phyloP scores from a whole-genome alignment of 495 filamentous ascomycete genomes.

The Annulohypoxylon moriforme region DNA sequence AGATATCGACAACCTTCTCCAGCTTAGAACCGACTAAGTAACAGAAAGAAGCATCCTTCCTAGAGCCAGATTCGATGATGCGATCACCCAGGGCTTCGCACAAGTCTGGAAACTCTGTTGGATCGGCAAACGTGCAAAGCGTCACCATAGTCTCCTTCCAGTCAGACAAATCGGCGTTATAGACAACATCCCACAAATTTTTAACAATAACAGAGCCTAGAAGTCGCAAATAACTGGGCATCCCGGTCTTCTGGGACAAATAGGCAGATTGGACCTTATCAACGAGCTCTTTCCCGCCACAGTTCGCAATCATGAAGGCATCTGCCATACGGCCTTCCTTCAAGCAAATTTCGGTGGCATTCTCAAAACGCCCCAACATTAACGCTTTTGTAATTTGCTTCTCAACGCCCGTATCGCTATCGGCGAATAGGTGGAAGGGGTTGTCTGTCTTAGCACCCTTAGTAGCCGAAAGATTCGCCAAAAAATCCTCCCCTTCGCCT shows the following conservation, averaged over 20 bases:
- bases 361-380: conserved; percentile 89
- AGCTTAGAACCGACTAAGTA: conserved; percentile 95
- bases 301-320: conserved; percentile 98
- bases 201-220: conserved; percentile 93
- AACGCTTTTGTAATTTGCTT: conserved; percentile 87
- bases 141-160: conserved; percentile 98
- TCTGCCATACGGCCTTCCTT: conserved; percentile 91
- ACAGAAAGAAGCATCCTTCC: conserved; percentile 95
- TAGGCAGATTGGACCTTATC: conserved; percentile 95
- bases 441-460: conserved; percentile 65
- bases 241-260: conserved; percentile 80
- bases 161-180: conserved; percentile 90
- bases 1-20: conserved; percentile 95
- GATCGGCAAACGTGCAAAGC: conserved; percentile 92
- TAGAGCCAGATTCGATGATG: conserved; percentile 76
- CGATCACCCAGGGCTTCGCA: conserved; percentile 96
- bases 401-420: conserved; percentile 82
- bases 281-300: conserved; percentile 91
- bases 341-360: conserved; percentile 86
- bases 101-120: conserved; percentile 92
- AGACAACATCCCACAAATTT: conserved; percentile 97
- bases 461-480: conserved; percentile 73
- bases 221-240: conserved; percentile 91
- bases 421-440: conserved; percentile 74
- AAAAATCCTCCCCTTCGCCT: conserved; percentile 83